These are phyloP conservation scores for Starmerella potacharoeniae DNA, from an alignment of 805 yeast genomes.

Conservation along the genomic window DNA sequence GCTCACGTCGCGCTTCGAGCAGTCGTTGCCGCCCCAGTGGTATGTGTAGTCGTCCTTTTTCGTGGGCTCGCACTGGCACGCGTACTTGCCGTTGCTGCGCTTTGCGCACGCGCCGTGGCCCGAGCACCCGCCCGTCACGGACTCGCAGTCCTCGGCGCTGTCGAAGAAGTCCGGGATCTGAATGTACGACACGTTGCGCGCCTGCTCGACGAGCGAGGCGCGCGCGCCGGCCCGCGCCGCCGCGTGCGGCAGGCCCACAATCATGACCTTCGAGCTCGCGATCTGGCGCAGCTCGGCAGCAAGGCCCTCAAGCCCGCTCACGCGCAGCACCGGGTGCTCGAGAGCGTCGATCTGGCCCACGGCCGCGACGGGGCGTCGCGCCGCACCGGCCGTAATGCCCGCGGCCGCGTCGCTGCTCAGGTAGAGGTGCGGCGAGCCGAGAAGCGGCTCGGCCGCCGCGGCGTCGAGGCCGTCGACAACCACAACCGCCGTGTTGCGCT, in stretches of 20 bases:
- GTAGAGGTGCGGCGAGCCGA: slow-evolving; percentile 18
- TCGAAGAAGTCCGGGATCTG: slow-evolving; percentile 15
- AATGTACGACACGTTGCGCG: neutral
- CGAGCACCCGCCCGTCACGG: slow-evolving; percentile 29
- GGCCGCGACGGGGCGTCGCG: neutral
- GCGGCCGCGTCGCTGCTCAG: slow-evolving; percentile 6
- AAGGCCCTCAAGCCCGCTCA: neutral
- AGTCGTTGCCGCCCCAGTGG: slow-evolving; percentile 38
- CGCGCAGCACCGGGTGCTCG: slow-evolving; percentile 5
- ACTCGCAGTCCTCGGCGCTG: slow-evolving; percentile 27
- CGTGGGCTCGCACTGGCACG: slow-evolving; percentile 30
- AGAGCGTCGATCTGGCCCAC: slow-evolving; percentile 1
- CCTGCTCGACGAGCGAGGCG: neutral
- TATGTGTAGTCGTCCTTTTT: slow-evolving; percentile 24
- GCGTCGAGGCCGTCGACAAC: slow-evolving; percentile 17
- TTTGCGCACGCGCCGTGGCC: slow-evolving; percentile 32
- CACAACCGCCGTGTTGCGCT: slow-evolving; percentile 16
- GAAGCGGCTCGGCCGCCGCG: slow-evolving; percentile 8
- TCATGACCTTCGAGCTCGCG: slow-evolving; percentile 12
- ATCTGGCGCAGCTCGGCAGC: neutral
- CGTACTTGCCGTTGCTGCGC: slow-evolving; percentile 24
- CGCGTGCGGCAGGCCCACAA: slow-evolving; percentile 16
- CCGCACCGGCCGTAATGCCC: neutral
- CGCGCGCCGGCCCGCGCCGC: neutral
- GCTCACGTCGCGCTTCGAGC: slow-evolving; percentile 58